A percentile compares a stretch with the other conserved stretches of the same genome.
Evolutionary conservation across 768 basidiomycete genomes (phyloP).

Genomic region (Phylloporus scabripes): DNA sequence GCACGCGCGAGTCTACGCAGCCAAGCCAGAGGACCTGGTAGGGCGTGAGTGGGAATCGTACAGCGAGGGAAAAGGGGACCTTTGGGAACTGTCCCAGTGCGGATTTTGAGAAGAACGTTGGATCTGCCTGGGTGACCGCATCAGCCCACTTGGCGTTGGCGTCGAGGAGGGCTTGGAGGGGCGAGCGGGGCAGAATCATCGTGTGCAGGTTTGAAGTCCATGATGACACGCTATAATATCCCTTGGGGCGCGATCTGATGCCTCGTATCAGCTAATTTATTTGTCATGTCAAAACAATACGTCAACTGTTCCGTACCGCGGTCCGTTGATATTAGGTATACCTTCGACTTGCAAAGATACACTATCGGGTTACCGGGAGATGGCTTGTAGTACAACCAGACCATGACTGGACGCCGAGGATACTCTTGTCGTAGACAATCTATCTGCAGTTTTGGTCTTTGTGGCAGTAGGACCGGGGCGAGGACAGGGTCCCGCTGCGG

Average conservation of each 20-base stretch:
- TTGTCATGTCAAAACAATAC: not conserved
- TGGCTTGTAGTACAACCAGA: too few species aligned
- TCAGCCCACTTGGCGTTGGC: constrained; percentile 68
- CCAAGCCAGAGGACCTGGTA: constrained; percentile 73
- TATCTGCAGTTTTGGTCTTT: too few species aligned
- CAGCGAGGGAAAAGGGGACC: constrained; percentile 30
- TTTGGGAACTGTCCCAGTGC: constrained; percentile 66
- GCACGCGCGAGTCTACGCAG: constrained; percentile 84
- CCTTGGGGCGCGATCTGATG: not conserved
- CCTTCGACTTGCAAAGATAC: too few species aligned
- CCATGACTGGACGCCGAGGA: too few species aligned
- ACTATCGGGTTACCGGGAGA: too few species aligned
- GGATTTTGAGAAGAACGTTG: constrained; percentile 56
- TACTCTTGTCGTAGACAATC: too few species aligned
- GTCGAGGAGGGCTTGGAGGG: constrained; percentile 30
- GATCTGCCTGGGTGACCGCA: constrained; percentile 48
- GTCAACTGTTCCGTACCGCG: too few species aligned
- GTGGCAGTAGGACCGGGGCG: too few species aligned
- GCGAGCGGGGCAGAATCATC: not conserved
- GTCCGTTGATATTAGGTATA: too few species aligned
- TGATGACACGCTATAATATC: not conserved
- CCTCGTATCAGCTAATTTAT: not conserved
- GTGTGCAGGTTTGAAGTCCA: not conserved
- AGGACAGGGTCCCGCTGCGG: too few species aligned
- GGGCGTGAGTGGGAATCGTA: not conserved